Evolutionary conservation across 2,329 filamentous ascomycete genomes (phyloP).

Genomic region (Colletotrichum sp.): DNA sequence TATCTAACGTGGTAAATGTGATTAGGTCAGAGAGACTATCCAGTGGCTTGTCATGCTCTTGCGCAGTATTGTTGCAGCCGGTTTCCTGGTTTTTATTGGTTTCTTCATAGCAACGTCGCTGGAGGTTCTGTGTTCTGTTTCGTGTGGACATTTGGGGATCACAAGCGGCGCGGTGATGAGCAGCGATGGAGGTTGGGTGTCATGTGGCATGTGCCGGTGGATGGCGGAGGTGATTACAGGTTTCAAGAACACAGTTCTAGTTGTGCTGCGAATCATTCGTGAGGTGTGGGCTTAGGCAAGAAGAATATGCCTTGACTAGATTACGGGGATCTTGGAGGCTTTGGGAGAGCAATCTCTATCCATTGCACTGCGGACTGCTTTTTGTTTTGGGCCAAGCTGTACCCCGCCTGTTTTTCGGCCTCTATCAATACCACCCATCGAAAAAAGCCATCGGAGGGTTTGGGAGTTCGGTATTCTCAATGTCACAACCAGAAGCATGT

Average conservation of each 20-base stretch:
- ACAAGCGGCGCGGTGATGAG: background rate
- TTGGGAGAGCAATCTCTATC: background rate
- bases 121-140: background rate
- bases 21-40: background rate
- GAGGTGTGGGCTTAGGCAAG: background rate
- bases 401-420: background rate
- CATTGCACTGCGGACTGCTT: background rate
- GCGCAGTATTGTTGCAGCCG: background rate
- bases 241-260: background rate
- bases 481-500: rapidly evolving
- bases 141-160: background rate
- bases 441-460: background rate
- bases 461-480: background rate
- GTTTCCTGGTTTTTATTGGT: background rate
- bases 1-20: background rate
- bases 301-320: background rate
- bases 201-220: background rate
- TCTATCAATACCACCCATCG: background rate
- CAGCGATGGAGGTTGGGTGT: background rate
- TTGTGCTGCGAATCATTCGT: background rate
- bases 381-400: background rate
- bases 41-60: background rate
- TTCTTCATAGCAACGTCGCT: background rate
- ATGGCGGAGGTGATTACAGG: background rate
- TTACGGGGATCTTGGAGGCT: background rate